Evolutionary conservation across 176 grass and related monocot species (phyloP), one percentile per base, ranked within the genome.

Genomic region (Elaeis guineensis): DNA sequence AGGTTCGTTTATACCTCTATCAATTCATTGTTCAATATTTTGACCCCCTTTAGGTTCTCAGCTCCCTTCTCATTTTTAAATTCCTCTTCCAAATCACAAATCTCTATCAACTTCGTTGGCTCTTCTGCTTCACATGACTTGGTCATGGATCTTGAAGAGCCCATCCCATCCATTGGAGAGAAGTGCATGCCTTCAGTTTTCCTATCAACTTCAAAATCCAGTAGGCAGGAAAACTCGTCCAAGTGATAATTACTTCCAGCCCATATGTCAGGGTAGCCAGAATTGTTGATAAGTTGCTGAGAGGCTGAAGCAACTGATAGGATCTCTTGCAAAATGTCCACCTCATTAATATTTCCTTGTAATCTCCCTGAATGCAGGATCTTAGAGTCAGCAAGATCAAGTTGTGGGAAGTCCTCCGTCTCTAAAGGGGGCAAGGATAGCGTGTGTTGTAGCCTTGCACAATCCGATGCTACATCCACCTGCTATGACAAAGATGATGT

Each of bases 381-480:
- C 49, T 96, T 90, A 0, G 78, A 59, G 29, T 92, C 66, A 0
- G 69, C 64, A 56, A 86, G 63, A 24, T 75, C 64, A 16, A 82
- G 26, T 2, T 66, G 81, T 0, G 81, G 84, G 44, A 98, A 99
- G 30, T 99, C 88, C 51, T 93, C 87, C 25, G 78, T 83, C 57
- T 83, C 82, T 67, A 93, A 66, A 3, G 82, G 82, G 50, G 94
- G 94, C 64, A 99, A 71, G 23, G 85, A 62, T 51, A 98, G 74
- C 76, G 87, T 89, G 25, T 92, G 84, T 57, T 98, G 87, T 67
- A 98, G 67, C 84, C 94, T 86, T 67, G 81, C 82, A 73, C 94
- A 92, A 52, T 92, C 83, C 68, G 92, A 72, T 52, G 88, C 87
- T 21, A 92, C 85, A 54, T 98, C 84, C 18, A 98, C 84, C 94